A percentile compares a stretch with the other conserved stretches of the same genome.
These are phyloP conservation scores for Ophiocordyceps sinensis DNA, from an alignment of 2,329 filamentous ascomycete species.

Conservation along the genomic window DNA sequence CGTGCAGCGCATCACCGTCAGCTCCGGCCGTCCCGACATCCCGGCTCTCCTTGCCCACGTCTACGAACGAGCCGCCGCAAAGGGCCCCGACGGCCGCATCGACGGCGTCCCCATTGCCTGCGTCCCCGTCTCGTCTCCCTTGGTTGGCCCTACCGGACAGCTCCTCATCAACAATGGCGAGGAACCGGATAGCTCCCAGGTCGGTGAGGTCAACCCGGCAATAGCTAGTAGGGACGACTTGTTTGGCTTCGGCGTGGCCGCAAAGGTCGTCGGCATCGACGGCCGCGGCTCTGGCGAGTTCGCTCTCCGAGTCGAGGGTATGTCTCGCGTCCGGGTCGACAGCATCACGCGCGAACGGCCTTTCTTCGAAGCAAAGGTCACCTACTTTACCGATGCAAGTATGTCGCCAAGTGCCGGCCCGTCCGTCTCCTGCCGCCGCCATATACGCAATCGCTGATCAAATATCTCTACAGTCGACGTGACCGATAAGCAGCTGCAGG, in stretches of 20 bases:
- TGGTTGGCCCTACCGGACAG: conserved; percentile 61
- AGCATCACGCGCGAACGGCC: conserved; percentile 54
- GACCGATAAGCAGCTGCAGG: conserved; percentile 46
- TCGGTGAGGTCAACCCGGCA: conserved; percentile 38
- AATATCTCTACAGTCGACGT: conserved; percentile 11
- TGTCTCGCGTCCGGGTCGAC: conserved; percentile 61
- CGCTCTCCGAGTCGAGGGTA: conserved; percentile 73
- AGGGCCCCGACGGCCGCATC: conserved; percentile 47
- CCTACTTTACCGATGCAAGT: conserved; percentile 56
- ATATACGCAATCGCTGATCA: neutral
- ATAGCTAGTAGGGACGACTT: conserved; percentile 56
- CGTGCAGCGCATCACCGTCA: conserved; percentile 70
- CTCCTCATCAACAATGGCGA: conserved; percentile 55
- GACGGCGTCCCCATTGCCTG: conserved; percentile 69
- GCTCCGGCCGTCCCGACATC: conserved; percentile 68
- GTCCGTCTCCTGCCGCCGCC: neutral
- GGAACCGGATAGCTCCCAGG: conserved; percentile 26
- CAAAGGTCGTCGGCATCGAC: conserved; percentile 65
- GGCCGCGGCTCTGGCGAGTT: conserved; percentile 63
- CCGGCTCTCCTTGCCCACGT: conserved; percentile 75
- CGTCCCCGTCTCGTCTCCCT: conserved; percentile 67
- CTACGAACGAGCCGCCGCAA: conserved; percentile 60
- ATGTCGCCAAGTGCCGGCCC: conserved; percentile 10
- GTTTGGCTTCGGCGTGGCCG: conserved; percentile 69
- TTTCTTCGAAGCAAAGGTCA: conserved; percentile 73